These are phyloP conservation scores for Starmerella bombi DNA, from an alignment of 805 yeast genomes.

Conservation along the genomic window DNA sequence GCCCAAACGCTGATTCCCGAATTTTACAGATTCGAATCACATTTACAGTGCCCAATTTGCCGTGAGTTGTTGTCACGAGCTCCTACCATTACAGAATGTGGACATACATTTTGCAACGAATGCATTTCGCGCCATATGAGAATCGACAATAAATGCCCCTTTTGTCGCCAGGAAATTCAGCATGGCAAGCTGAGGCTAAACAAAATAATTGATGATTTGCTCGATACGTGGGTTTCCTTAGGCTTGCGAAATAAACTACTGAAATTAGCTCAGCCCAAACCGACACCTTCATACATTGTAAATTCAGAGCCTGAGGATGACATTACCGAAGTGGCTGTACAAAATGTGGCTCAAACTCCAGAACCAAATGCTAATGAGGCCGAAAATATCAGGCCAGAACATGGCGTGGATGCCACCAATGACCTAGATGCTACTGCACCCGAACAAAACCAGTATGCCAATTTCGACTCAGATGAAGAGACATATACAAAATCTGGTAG, in stretches of 20 bases:
- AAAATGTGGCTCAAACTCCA: too few relatives aligned
- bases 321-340: too few relatives aligned
- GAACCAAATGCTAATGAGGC: too few relatives aligned
- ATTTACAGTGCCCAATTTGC: constrained; percentile 74
- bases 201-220: constrained; percentile 57
- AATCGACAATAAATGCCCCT: constrained; percentile 54
- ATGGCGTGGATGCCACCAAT: too few relatives aligned
- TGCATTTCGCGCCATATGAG: constrained; percentile 65
- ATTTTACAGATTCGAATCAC: constrained; percentile 42
- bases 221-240: constrained; percentile 34
- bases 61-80: constrained; percentile 58
- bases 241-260: constrained; percentile 2
- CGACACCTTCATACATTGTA: background rate
- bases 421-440: too few relatives aligned
- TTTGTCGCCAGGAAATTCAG: constrained; percentile 57
- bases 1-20: constrained; percentile 39
- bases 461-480: too few relatives aligned
- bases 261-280: background rate
- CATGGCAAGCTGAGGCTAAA: constrained; percentile 60
- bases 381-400: too few relatives aligned
- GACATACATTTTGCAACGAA: constrained; percentile 78
- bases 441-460: too few relatives aligned
- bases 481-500: too few relatives aligned
- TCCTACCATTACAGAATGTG: constrained; percentile 75
- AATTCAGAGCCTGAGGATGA: background rate